Base-by-base conservation (phyloP, 1,139 yeast genomes). In the Schwanniomyces etchellsii region DNA sequence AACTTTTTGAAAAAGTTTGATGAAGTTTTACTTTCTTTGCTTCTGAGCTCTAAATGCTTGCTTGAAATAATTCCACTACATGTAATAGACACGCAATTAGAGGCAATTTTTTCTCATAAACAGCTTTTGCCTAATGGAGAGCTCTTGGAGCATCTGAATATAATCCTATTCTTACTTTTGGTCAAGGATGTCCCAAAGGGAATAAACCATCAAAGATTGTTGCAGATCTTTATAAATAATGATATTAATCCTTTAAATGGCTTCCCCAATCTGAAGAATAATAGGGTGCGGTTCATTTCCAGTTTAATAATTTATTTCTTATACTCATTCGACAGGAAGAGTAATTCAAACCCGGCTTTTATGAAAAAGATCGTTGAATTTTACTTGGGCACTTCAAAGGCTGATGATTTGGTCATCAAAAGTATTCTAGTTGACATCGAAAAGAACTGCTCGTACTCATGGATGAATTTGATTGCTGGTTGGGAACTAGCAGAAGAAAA, bases 171-270 rank as follows among this genome's bases (percentile, higher is more conserved):
- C 21, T 18, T 18, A n/a, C 7, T 18, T 18, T 47, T 67, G 16
- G 44, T 65, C 1, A 64, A 66, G 1, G 42, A 52, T 10, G 21
- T 20, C 7, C 54, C 56, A 17, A 54, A 55, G 12, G 44, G 52
- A 10, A 51, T 81, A 28, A 73, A 75, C 23, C 63, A 51, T 40
- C 66, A 64, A 15, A 81, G 69, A 44, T 55, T 78, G 27, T 55
- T 85, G n/a, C 94, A 84, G 44, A 67, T 83, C 5, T 60, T 81
- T 28, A 43, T 81, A 13, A 74, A 73, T 44, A 78, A 77, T 42
- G 70, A 66, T 2, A 31, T 36, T 14, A 49, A 50, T 10, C 40
- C 47, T 0, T 57, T 76, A 32, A 42, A 42, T 7, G 45, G 44
- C 12, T 35, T 54, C 2, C 63, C 67, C 3, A 35, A 36, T 1